Base-by-base conservation (phyloP, 2,329 filamentous ascomycete species). In the Arthrobotrys entomopaga region DNA sequence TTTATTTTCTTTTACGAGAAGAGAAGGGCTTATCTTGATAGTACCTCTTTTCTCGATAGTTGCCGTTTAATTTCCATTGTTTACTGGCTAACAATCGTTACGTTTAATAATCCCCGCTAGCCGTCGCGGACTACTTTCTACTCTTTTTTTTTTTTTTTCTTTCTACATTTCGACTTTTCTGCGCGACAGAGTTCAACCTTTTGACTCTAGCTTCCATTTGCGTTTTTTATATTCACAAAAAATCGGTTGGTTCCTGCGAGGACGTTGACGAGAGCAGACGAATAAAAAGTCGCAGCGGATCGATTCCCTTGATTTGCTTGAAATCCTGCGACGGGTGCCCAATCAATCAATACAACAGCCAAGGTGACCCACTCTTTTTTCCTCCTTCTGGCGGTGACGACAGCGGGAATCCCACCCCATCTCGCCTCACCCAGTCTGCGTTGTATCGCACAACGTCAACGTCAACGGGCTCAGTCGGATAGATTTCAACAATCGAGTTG, bases 321-420 rank as follows among this genome's bases (percentile, higher is more conserved):
- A 2, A 4, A 19, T 42, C 40, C 19, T 56, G 16, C n/a, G n/a
- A 8, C 11, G n/a, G 2, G 52, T n/a, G n/a, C 7, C 16, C 54
- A 58, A 11, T 19, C 54, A 58, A 43, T 58, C 54, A 26, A 8
- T 53, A 34, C 29, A 10, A 34, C 29, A 10, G 29, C 29, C 6
- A 34, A 34, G 10, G 10, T n/a, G 63, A 58, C 63, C 53, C 53
- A 52, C 63, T 66, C 43, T 66, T 34, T 66, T 46, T 66, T 34
- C 10, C 29, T 5, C 29, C 10, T 34, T 34, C 29, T 34, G 29
- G 29, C 6, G 29, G 29, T 34, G 63, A 66, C 63, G 63, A 66
- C 63, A 66, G 46, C 19, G 16, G 29, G 3, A 2, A 34, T 34
- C 29, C 22, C 19, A n/a, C 13, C 46, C 5, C 46, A 8, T 11